Percentiles rank a stretch among this genome's conserved stretches.
Conservation (phyloP, 2,329 filamentous ascomycete species). For the Ascochyta pisi region DNA sequence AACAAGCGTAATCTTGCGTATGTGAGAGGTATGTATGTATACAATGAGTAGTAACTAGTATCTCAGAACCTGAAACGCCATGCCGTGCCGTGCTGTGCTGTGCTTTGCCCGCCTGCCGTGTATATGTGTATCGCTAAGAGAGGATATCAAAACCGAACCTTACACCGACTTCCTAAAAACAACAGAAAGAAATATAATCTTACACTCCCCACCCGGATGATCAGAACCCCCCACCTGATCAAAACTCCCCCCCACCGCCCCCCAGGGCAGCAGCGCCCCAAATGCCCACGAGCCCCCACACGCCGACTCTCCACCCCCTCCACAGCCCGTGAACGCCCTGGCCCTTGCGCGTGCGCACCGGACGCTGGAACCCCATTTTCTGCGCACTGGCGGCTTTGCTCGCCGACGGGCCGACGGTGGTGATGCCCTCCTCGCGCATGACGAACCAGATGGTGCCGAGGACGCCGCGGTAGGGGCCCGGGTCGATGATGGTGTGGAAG, state of each 20-base stretch:
- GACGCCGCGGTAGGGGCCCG: constrained; percentile 83
- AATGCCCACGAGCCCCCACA: constrained; percentile 77
- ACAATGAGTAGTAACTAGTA: neutral
- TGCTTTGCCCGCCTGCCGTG: too few relatives aligned
- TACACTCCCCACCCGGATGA: neutral
- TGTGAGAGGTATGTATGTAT: neutral
- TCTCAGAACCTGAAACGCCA: neutral
- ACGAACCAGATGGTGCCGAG: constrained; percentile 92
- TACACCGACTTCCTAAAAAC: neutral
- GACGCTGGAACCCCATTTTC: constrained; percentile 40
- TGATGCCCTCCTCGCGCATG: constrained; percentile 77
- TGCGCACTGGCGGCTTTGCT: constrained; percentile 35
- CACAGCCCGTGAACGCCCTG: constrained; percentile 74
- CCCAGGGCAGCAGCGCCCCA: constrained; percentile 72
- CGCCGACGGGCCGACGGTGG: constrained; percentile 39
- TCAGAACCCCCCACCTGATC: too few relatives aligned
- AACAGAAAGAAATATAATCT: neutral
- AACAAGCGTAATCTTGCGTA: too few relatives aligned
- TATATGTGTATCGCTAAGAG: constrained; percentile 5
- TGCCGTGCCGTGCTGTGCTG: neutral
- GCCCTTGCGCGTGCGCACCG: constrained; percentile 61
- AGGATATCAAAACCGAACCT: constrained; percentile 2
- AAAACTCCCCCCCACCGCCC: constrained; percentile 49
- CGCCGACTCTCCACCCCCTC: constrained; percentile 78
- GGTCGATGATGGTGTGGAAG: constrained; percentile 76